Evolutionary conservation across 352 stramenopile genomes (phyloP).

Genomic region (Pseudoperonospora humuli): DNA sequence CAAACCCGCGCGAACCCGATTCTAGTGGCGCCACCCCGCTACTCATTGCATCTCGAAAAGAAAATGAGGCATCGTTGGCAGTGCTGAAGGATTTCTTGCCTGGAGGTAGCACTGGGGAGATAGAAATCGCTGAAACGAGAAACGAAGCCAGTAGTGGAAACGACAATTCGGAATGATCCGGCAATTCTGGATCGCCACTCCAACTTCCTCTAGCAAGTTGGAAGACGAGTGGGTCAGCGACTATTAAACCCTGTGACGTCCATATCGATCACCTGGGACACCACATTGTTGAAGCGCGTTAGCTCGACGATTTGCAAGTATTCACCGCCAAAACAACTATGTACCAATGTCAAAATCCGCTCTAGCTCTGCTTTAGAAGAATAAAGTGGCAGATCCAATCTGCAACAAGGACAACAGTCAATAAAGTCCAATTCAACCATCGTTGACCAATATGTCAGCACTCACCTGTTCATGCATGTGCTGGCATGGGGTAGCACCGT

Average conservation of each 20-base stretch:
- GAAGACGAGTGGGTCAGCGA: no score
- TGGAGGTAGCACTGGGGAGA: conserved; percentile 12
- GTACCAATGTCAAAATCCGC: conserved; percentile 89
- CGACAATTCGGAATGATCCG: conserved; percentile 12
- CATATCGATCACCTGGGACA: conserved; percentile 51
- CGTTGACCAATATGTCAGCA: not conserved
- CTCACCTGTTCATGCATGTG: conserved; percentile 77
- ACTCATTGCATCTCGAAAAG: conserved; percentile 57
- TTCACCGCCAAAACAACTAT: not conserved
- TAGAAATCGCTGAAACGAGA: conserved; percentile 16
- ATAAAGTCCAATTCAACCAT: not conserved
- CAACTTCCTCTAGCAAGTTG: no score
- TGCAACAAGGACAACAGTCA: conserved; percentile 14
- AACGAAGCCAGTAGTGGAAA: conserved; percentile 10
- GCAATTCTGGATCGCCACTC: no score
- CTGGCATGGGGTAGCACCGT: conserved; percentile 62
- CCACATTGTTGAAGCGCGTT: not conserved
- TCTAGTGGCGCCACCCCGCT: conserved; percentile 47
- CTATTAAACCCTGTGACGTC: conserved; percentile 74
- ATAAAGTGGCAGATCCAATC: conserved; percentile 74
- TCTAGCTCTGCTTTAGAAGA: conserved; percentile 86
- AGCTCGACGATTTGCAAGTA: not conserved
- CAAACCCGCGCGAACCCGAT: conserved; percentile 35
- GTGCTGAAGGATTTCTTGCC: conserved; percentile 51
- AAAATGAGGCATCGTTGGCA: conserved; percentile 49